Base-by-base conservation (phyloP, 228 moss, liverwort and hornwort genomes). In the Sphagnum fallax region DNA sequence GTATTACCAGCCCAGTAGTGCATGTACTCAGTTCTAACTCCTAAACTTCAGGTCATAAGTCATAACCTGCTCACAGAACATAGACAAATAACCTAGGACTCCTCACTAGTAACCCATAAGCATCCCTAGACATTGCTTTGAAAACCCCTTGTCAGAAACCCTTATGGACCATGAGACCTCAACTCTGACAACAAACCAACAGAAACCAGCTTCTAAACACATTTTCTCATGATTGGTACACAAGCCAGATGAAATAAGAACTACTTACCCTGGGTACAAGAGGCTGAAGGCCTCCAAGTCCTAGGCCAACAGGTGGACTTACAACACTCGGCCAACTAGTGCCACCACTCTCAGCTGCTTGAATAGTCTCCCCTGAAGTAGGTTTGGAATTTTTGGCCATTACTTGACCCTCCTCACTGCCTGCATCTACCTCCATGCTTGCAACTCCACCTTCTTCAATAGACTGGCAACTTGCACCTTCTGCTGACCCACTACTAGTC, bases 241-340 rank as follows among this genome's bases (percentile, higher is more conserved):
- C 32, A 32, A 32, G 32, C 32, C 32, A 32, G 32, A 32, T 32
- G 32, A 32, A 55, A 55, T 8, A 55, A 55, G 8, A 57, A 61
- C 61, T 50, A 73, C 87, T 80, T 84, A 97, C 97, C 93, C 93
- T 91, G 69, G 88, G 50, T 73, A 88, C 81, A 69, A 88, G 90
- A 75, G 93, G 93, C 77, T 90, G 90, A 66, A 98, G 88, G 59
- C 87, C 90, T 61, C 93, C 93, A 76, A 91, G 85, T 66, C 93
- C 97, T 70, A 98, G 82, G 72, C 97, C 97, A 78, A 89, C 77
- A 48, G 91, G 91, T 74, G 84, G 69, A 71, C 71, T 78, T 16
- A 70, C 67, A 65, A 71, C 61, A 61, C 48, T 72, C 75, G 50
- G 63, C 61, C 67, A 79, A 76, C 80, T 74, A 62, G 16, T 61